Percentiles rank a stretch among this genome's conserved stretches.
These are phyloP conservation scores for Zygosaccharomyces bailii DNA, from an alignment of 805 yeast genomes.

Conservation along the genomic window DNA sequence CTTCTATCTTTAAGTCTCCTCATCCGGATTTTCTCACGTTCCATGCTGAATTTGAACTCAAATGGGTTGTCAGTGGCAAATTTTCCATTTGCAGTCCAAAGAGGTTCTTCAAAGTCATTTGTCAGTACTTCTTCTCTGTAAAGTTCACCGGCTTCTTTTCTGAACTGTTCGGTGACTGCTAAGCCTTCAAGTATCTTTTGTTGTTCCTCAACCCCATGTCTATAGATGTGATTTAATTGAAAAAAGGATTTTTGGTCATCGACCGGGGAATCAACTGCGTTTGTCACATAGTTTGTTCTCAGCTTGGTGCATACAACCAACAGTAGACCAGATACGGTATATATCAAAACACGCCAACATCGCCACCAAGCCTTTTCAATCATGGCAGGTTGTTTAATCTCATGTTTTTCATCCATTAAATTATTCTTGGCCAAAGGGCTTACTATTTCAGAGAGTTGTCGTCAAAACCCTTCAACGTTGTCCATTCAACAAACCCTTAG, in stretches of 20 bases:
- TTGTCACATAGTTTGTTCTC: background rate
- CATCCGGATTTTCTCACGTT: slow-evolving; percentile 16
- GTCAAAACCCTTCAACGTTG: background rate
- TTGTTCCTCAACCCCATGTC: slow-evolving; percentile 24
- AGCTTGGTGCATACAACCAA: background rate
- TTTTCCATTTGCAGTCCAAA: slow-evolving; percentile 23
- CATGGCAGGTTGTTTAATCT: background rate
- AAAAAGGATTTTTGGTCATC: slow-evolving; percentile 12
- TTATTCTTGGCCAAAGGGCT: background rate
- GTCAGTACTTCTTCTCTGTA: slow-evolving; percentile 11
- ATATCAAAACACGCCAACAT: background rate
- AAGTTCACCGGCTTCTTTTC: slow-evolving; percentile 17
- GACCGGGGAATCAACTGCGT: background rate
- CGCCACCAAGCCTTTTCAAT: background rate
- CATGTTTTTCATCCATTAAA: background rate
- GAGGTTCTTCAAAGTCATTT: slow-evolving; percentile 11
- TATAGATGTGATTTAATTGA: slow-evolving; percentile 22
- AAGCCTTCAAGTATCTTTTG: slow-evolving; percentile 19
- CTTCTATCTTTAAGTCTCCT: slow-evolving; percentile 44
- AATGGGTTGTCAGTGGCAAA: slow-evolving; percentile 30
- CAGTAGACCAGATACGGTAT: background rate
- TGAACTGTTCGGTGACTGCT: slow-evolving; percentile 20
- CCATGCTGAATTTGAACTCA: slow-evolving; percentile 19
- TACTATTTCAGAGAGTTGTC: background rate
- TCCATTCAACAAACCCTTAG: background rate